Conservation (phyloP, 2,329 filamentous ascomycete genomes). For the Alternaria triticimaculans region DNA sequence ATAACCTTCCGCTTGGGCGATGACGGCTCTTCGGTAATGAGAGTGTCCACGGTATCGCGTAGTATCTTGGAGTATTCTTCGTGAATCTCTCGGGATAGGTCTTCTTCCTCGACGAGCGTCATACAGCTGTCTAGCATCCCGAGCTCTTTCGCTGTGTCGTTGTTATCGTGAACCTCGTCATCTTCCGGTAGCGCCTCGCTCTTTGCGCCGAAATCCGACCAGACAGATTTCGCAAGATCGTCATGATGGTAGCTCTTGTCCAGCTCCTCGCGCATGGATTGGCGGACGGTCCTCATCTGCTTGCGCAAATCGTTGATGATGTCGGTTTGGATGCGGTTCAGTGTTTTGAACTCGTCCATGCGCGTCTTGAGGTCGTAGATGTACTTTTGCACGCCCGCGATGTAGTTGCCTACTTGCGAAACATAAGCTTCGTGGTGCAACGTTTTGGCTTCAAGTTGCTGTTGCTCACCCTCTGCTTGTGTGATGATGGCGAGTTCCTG, state of each 20-base stretch:
- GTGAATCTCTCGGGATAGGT: constrained; percentile 2
- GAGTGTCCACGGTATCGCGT: constrained; percentile 10
- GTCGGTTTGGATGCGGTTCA: constrained; percentile 42
- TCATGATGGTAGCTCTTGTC: not conserved
- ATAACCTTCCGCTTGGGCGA: constrained; percentile 5
- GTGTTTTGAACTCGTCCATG: constrained; percentile 42
- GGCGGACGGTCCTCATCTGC: constrained; percentile 27
- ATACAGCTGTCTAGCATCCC: constrained; percentile 21
- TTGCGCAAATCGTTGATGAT: constrained; percentile 38
- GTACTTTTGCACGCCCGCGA: constrained; percentile 34
- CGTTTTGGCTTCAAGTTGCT: constrained; percentile 1
- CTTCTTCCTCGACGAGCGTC: constrained; percentile 9
- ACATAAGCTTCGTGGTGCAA: constrained; percentile 30
- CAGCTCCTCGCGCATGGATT: constrained; percentile 18
- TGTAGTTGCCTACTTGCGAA: constrained; percentile 33
- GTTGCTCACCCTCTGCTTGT: constrained; percentile 3
- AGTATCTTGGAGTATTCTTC: constrained; percentile 5
- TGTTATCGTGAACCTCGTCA: not conserved
- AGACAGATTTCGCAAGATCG: not conserved
- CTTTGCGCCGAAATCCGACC: not conserved
- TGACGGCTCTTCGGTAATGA: constrained; percentile 1
- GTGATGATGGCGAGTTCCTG: constrained; percentile 5
- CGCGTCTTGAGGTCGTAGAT: constrained; percentile 36
- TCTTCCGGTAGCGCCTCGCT: not conserved
- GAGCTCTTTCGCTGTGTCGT: constrained; percentile 2